Conservation (phyloP, 805 yeast genomes). For the Torulaspora indica region DNA sequence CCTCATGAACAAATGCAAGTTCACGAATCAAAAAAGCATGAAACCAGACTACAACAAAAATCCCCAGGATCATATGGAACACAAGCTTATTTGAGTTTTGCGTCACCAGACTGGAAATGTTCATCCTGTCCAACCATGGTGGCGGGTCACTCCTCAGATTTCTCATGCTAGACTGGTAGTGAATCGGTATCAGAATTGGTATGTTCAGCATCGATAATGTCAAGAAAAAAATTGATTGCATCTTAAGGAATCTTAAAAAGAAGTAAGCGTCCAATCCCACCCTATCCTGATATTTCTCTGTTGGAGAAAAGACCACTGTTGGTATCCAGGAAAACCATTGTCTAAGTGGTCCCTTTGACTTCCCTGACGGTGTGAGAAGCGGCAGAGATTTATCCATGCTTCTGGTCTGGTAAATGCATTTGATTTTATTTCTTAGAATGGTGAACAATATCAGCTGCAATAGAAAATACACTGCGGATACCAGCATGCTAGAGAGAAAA, state of each 20-base stretch:
- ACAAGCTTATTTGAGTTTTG: slow-evolving; percentile 46
- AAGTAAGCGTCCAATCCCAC: slow-evolving; percentile 71
- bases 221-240: slow-evolving; percentile 48
- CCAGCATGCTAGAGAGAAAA: slow-evolving; percentile 50
- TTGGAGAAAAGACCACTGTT: slow-evolving; percentile 40
- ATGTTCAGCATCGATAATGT: slow-evolving; percentile 51
- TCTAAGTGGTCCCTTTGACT: background rate
- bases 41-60: slow-evolving; percentile 51
- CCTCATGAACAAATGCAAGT: slow-evolving; percentile 38
- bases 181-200: slow-evolving; percentile 61
- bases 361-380: background rate
- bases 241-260: slow-evolving; percentile 56
- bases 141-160: slow-evolving; percentile 10
- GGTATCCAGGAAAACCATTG: slow-evolving; percentile 52
- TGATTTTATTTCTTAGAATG: slow-evolving; percentile 36
- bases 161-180: slow-evolving; percentile 38
- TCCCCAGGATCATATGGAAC: slow-evolving; percentile 59
- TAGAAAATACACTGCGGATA: slow-evolving; percentile 50
- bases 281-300: slow-evolving; percentile 39
- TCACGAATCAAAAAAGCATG: slow-evolving; percentile 56
- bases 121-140: slow-evolving; percentile 51
- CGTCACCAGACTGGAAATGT: slow-evolving; percentile 65
- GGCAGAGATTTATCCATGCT: background rate
- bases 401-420: slow-evolving; percentile 44
- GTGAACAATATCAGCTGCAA: slow-evolving; percentile 47